Percentiles rank a stretch among this genome's conserved stretches.
phyloP scores from a whole-genome alignment of 116 monocot species.

The Iris pallida region DNA sequence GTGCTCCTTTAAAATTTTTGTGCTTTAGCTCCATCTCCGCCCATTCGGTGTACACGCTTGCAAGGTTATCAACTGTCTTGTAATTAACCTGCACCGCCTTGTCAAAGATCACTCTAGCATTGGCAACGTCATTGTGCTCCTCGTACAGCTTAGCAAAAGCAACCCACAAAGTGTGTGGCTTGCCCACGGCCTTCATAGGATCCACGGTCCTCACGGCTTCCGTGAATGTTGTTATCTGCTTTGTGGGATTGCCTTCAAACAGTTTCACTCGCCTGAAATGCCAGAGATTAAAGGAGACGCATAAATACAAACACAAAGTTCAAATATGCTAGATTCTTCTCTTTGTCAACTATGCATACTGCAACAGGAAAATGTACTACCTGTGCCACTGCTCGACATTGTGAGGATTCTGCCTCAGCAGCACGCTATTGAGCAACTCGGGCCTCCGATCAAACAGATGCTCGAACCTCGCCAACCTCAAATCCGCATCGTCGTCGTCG shows the following conservation, averaged over 20 bases:
- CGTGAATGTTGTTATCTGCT: conserved; percentile 76
- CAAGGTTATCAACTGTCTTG: conserved; percentile 80
- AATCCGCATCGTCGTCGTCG: conserved; percentile 82
- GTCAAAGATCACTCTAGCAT: conserved; percentile 85
- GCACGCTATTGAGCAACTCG: conserved; percentile 76
- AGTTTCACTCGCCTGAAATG: conserved; percentile 73
- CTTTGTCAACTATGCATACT: no score
- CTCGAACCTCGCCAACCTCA: conserved; percentile 79
- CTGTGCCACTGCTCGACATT: conserved; percentile 96
- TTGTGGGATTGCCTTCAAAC: conserved; percentile 79
- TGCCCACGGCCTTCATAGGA: conserved; percentile 91
- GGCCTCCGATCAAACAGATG: conserved; percentile 68
- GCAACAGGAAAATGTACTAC: conserved; percentile 9
- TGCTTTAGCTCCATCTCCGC: conserved; percentile 97
- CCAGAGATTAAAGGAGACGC: background rate
- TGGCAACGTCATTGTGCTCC: conserved; percentile 75
- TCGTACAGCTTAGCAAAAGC: conserved; percentile 90
- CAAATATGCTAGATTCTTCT: no score
- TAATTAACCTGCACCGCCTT: conserved; percentile 86
- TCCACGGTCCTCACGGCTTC: conserved; percentile 96
- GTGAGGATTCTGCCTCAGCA: conserved; percentile 92
- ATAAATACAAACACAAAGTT: no score
- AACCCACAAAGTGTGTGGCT: conserved; percentile 96
- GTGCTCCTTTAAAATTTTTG: conserved; percentile 77
- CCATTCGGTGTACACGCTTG: conserved; percentile 95